These are phyloP conservation scores for Metarhizium humberi DNA, from an alignment of 2,329 filamentous ascomycete genomes.

Conservation along the genomic window DNA sequence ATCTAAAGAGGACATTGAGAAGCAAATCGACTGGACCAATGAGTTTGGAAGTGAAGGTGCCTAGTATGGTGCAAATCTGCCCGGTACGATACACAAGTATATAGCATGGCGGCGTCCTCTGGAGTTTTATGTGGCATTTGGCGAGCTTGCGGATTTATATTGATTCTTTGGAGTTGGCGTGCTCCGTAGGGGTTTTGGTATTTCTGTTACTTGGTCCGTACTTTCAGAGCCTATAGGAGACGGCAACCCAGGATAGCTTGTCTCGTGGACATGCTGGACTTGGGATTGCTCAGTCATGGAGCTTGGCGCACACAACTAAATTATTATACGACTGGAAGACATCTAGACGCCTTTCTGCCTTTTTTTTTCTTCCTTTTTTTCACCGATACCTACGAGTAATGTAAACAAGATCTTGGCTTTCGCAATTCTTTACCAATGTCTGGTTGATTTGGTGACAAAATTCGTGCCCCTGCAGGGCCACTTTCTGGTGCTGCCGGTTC, in stretches of 20 bases:
- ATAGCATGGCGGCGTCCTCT: constrained; percentile 20
- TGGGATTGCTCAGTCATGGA: neutral
- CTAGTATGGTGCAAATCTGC: constrained; percentile 15
- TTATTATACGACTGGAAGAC: neutral
- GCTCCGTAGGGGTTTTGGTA: neutral
- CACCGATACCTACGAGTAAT: neutral
- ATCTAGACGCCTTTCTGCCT: neutral
- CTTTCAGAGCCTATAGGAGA: neutral
- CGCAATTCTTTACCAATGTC: too few species aligned
- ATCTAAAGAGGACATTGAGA: constrained; percentile 71
- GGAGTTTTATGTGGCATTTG: constrained; percentile 18
- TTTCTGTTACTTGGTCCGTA: neutral
- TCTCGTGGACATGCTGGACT: neutral
- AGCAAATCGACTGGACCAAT: constrained; percentile 86
- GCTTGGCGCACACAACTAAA: neutral
- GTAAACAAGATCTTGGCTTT: neutral
- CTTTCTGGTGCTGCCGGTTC: neutral
- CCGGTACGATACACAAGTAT: constrained; percentile 7
- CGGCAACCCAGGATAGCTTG: neutral
- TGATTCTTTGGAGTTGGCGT: constrained; percentile 5
- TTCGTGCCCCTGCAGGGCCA: too few species aligned
- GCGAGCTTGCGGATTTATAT: constrained; percentile 9
- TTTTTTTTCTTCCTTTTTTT: neutral
- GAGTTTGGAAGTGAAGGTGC: constrained; percentile 91
- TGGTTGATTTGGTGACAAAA: too few species aligned